Evolutionary conservation across 2,329 filamentous ascomycete genomes (phyloP), one percentile per base, ranked within the genome.

Genomic region (Sporothrix brunneoviolacea): DNA sequence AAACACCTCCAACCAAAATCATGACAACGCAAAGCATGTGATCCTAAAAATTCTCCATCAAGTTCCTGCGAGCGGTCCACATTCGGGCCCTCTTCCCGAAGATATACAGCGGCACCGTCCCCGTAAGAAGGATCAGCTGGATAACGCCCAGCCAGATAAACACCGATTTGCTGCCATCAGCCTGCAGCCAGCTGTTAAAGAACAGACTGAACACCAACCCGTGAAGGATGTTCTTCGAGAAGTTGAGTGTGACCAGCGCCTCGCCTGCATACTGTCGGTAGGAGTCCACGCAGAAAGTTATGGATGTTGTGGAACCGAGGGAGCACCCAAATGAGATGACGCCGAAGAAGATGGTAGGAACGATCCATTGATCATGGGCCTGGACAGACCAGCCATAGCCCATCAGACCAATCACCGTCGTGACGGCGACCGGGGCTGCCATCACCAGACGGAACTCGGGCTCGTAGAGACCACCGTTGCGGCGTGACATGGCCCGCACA

Each of bases 261-360:
- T 97, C 91, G 18, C 90, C 91, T 0, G 91, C 91, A 66, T 95
- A 96, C 61, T 94, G 86, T 10, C 91, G 78, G 67, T 97, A 96
- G 57, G 84, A 90, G 68, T 97, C 91, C 8, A 97, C 89, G 49
- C 86, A 90, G 61, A 95, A 97, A 0, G 91, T 96, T 61, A 97
- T 95, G 18, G 88, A 77, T 0, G 91, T 97, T 0, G 91, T 96
- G 24, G 85, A 90, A 1, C 89, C 91, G 2, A 97, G 74, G 3
- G 86, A 87, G 68, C 91, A 96, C 1, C 91, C 93, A 62, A 97
- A 96, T 0, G 88, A 93, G 28, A 95, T 83, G 42, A 96, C 66
- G 7, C 91, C 91, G 58, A 97, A 96, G 70, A 97, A 96, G 4
- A 95, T 65, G 0, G 91, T 96, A 0, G 93, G 93, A 0, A 95